Conservation (phyloP, 1,284 basidiomycete genomes). For the Apiotrichum veenhuisii region DNA sequence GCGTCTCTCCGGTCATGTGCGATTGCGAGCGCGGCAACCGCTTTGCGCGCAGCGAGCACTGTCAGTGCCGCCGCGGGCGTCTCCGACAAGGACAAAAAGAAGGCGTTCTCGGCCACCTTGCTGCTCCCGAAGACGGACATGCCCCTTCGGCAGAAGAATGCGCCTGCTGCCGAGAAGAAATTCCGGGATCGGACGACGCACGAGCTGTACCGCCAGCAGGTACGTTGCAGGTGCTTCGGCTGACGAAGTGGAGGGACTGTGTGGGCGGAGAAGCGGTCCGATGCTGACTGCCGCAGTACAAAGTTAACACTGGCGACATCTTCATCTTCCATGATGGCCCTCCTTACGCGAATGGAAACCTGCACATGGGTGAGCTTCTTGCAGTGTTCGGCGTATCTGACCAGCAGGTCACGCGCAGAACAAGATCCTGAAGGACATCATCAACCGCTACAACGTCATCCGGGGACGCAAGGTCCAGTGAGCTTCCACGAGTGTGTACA, state of each 20-base stretch:
- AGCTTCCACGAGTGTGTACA: constrained; percentile 35
- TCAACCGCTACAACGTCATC: constrained; percentile 82
- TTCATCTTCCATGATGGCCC: constrained; percentile 96
- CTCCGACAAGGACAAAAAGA: constrained; percentile 25
- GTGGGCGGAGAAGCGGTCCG: too few species aligned
- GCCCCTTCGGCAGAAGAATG: constrained; percentile 68
- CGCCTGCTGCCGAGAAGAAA: constrained; percentile 58
- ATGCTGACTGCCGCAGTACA: constrained; percentile 54
- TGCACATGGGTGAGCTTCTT: constrained; percentile 76
- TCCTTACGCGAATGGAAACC: constrained; percentile 92
- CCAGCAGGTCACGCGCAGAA: constrained; percentile 85
- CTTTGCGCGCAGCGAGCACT: neutral
- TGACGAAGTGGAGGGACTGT: too few species aligned
- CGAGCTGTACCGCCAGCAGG: constrained; percentile 84
- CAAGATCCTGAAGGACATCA: constrained; percentile 95
- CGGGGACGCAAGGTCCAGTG: constrained; percentile 77
- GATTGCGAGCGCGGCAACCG: neutral
- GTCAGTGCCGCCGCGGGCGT: neutral
- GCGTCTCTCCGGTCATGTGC: neutral
- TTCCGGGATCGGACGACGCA: constrained; percentile 67
- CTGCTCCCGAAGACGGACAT: constrained; percentile 80
- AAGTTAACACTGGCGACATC: constrained; percentile 54
- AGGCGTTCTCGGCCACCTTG: constrained; percentile 64
- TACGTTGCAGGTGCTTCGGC: too few species aligned
- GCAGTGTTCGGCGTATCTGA: neutral